Percentiles rank a stretch among this genome's conserved stretches.
These are phyloP conservation scores for Aspergillus thermomutatus DNA, from an alignment of 2,329 filamentous ascomycete genomes.

Conservation along the genomic window DNA sequence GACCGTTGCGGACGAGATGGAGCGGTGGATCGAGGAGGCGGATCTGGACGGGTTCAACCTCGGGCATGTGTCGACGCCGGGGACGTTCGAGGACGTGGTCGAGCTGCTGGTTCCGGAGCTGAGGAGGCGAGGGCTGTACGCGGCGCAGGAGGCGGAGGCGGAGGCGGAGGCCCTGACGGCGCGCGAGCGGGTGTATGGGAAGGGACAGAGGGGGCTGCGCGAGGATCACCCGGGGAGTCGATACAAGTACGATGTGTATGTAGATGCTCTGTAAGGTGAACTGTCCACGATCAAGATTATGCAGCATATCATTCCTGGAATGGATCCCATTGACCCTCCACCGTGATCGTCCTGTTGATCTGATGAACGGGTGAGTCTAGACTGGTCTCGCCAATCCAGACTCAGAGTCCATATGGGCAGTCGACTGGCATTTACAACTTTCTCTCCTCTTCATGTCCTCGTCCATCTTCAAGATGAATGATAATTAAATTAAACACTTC, in stretches of 20 bases:
- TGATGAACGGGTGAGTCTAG: background rate
- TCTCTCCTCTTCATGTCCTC: background rate
- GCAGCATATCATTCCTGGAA: background rate
- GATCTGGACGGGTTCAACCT: constrained; percentile 45
- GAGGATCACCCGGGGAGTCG: constrained; percentile 57
- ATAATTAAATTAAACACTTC: too few species aligned
- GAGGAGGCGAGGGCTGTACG: constrained; percentile 40
- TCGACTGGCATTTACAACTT: background rate
- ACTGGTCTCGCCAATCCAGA: background rate
- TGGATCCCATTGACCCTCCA: background rate
- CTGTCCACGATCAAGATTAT: too few species aligned
- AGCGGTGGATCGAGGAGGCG: constrained; percentile 45
- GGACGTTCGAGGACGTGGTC: constrained; percentile 52
- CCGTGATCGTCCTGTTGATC: background rate
- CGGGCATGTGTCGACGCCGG: constrained; percentile 49
- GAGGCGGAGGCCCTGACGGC: constrained; percentile 41
- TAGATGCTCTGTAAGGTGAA: constrained; percentile 44
- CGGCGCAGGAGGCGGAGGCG: constrained; percentile 30
- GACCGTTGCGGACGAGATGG: constrained; percentile 48
- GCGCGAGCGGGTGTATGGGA: constrained; percentile 61
- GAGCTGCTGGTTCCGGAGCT: constrained; percentile 50
- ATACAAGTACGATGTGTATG: constrained; percentile 63
- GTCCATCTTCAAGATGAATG: background rate
- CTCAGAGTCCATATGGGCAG: too few species aligned
- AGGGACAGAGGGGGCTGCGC: constrained; percentile 55